A percentile compares a stretch with the other conserved stretches of the same genome.
These are phyloP conservation scores for Mucor indicus DNA, from an alignment of 371 early-diverging fungal species.

Conservation along the genomic window DNA sequence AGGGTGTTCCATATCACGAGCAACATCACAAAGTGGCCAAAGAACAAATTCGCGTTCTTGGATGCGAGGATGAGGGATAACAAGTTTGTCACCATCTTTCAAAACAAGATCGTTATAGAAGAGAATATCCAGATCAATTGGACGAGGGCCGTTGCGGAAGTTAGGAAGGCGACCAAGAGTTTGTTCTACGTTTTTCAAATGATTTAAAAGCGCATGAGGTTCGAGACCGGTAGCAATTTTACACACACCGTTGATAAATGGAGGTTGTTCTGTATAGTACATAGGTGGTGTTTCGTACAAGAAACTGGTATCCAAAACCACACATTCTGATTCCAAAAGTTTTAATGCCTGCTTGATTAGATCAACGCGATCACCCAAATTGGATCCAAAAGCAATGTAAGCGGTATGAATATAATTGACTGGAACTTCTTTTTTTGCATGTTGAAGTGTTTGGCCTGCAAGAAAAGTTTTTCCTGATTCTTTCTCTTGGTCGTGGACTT, in stretches of 20 bases:
- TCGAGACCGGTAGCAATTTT: conserved; percentile 78
- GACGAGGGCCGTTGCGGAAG: conserved; percentile 87
- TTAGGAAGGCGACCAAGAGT: conserved; percentile 72
- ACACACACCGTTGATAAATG: conserved; percentile 87
- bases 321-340: conserved; percentile 53
- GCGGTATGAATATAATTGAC: conserved; percentile 42
- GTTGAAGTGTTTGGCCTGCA: conserved; percentile 19
- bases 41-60: conserved; percentile 95
- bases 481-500: conserved; percentile 31
- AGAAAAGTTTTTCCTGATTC: conserved; percentile 26
- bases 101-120: conserved; percentile 83
- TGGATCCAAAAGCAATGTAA: conserved; percentile 90
- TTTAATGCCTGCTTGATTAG: conserved; percentile 80
- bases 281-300: conserved; percentile 95
- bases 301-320: conserved; percentile 90
- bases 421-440: conserved; percentile 30
- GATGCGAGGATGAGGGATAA: conserved; percentile 87
- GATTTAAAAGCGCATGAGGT: conserved; percentile 74
- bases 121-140: conserved; percentile 94
- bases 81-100: conserved; percentile 59
- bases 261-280: conserved; percentile 92
- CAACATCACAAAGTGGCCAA: conserved; percentile 91
- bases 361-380: conserved; percentile 79
- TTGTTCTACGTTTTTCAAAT: conserved; percentile 81
- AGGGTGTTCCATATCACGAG: conserved; percentile 87